These are phyloP conservation scores for Tricladium varicosporioides DNA, from an alignment of 2,329 filamentous ascomycete genomes.

Conservation along the genomic window DNA sequence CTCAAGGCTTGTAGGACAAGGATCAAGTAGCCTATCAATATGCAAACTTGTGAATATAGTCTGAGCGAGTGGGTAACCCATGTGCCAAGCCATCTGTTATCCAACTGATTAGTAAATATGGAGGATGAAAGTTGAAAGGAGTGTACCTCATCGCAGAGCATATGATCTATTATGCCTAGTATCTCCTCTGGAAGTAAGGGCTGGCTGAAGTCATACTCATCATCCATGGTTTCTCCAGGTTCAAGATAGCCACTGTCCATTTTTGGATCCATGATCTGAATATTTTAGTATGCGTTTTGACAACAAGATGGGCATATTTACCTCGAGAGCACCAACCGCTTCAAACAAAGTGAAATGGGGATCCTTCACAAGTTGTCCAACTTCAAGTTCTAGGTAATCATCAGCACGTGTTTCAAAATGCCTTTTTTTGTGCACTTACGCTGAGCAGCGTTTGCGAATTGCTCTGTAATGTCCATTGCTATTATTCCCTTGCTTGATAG, in stretches of 20 bases:
- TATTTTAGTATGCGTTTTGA: not conserved
- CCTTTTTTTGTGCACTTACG: constrained; percentile 40
- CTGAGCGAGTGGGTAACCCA: constrained; percentile 92
- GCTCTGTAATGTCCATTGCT: constrained; percentile 56
- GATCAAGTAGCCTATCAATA: constrained; percentile 77
- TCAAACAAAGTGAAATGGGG: constrained; percentile 91
- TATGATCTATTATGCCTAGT: constrained; percentile 89
- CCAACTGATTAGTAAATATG: constrained; percentile 41
- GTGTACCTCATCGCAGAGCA: constrained; percentile 79
- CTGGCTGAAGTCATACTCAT: constrained; percentile 72
- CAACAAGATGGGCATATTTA: constrained; percentile 31
- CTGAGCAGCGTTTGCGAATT: constrained; percentile 51
- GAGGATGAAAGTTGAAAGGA: not conserved
- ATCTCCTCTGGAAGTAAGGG: constrained; percentile 74
- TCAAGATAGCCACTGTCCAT: constrained; percentile 93
- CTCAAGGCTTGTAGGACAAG: constrained; percentile 60
- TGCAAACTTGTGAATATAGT: constrained; percentile 93
- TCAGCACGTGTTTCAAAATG: constrained; percentile 27
- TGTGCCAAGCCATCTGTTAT: constrained; percentile 97
- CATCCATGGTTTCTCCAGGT: constrained; percentile 77
- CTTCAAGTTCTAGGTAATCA: constrained; percentile 58
- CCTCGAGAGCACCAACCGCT: constrained; percentile 83
- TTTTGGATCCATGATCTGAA: constrained; percentile 95
- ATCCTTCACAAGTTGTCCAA: constrained; percentile 90
- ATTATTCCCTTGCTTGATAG: constrained; percentile 47